Evolutionary conservation across 2,329 filamentous ascomycete species (phyloP).

Genomic region (Ophiocordyceps unilateralis): DNA sequence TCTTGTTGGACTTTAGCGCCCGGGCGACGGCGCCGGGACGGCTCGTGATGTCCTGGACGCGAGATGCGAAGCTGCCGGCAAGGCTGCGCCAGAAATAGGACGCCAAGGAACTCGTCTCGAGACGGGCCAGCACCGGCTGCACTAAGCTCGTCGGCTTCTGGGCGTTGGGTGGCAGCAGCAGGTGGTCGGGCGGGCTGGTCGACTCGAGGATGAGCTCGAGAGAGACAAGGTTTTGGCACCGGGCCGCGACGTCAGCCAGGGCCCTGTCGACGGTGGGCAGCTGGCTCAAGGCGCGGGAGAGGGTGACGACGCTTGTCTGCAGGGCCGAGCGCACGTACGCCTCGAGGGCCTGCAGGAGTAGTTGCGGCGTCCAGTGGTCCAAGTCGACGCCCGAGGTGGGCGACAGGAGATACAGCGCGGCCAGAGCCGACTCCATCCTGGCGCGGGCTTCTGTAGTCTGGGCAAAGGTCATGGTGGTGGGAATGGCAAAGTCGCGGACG

Average conservation of each 20-base stretch:
- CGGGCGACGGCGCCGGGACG: conserved; percentile 72
- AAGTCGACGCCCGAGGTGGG: conserved; percentile 37
- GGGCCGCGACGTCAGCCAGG: conserved; percentile 61
- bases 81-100: conserved; percentile 91
- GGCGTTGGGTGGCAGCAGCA: conserved; percentile 33
- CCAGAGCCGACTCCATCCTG: conserved; percentile 55
- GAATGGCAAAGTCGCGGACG: conserved; percentile 66
- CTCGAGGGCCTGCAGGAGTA: conserved; percentile 63
- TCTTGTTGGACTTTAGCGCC: conserved; percentile 60
- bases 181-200: conserved; percentile 51
- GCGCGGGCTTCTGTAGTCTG: conserved; percentile 60
- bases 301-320: conserved; percentile 57
- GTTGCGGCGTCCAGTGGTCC: conserved; percentile 44
- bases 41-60: conserved; percentile 70
- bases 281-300: conserved; percentile 61
- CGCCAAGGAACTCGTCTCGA: conserved; percentile 75
- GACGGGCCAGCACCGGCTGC: conserved; percentile 51
- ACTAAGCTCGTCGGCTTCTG: conserved; percentile 37
- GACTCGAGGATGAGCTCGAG: conserved; percentile 60
- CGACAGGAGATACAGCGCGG: conserved; percentile 67
- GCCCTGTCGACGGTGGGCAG: conserved; percentile 70
- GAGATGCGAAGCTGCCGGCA: conserved; percentile 55
- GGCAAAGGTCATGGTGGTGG: conserved; percentile 36
- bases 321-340: conserved; percentile 67
- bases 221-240: conserved; percentile 84